phyloP scores from a whole-genome alignment of 345 rosid genomes.

The Iberis pinnata region DNA sequence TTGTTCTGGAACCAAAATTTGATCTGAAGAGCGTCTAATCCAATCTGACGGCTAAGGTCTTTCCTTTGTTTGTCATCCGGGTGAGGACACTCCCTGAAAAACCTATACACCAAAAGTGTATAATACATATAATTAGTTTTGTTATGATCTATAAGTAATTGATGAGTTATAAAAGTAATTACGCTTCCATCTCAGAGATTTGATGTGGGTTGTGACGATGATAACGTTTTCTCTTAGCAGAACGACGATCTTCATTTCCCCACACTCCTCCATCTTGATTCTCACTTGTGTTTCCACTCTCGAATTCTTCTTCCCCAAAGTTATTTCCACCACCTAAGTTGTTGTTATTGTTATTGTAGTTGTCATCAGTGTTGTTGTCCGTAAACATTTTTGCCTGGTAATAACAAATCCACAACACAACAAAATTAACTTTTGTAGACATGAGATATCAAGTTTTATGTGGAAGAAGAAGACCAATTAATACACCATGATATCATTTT shows the following conservation, averaged over 20 bases:
- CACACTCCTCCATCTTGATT: conserved; percentile 53
- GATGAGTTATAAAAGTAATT: background rate
- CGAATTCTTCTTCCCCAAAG: background rate
- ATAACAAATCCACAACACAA: too few relatives aligned
- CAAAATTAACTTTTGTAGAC: too few relatives aligned
- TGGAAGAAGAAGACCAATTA: too few relatives aligned
- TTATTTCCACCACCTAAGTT: background rate
- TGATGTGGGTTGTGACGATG: conserved; percentile 86
- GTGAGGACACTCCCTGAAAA: conserved; percentile 71
- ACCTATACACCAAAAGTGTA: conserved; percentile 17
- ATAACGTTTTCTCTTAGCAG: conserved; percentile 56
- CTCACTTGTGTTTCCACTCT: conserved; percentile 48
- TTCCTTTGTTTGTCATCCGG: conserved; percentile 59
- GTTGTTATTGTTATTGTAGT: conserved; percentile 1
- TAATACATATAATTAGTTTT: too few relatives aligned
- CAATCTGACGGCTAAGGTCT: conserved; percentile 68
- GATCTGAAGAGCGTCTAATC: conserved; percentile 74
- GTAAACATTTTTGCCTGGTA: background rate
- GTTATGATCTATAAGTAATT: too few relatives aligned
- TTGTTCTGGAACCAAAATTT: conserved; percentile 62
- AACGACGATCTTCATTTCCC: conserved; percentile 50
- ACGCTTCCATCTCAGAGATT: conserved; percentile 94
- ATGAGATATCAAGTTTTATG: too few relatives aligned
- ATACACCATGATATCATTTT: too few relatives aligned
- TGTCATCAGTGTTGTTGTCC: background rate